Base-by-base conservation (phyloP, 306 rosid genomes). In the Lotus japonicus region DNA sequence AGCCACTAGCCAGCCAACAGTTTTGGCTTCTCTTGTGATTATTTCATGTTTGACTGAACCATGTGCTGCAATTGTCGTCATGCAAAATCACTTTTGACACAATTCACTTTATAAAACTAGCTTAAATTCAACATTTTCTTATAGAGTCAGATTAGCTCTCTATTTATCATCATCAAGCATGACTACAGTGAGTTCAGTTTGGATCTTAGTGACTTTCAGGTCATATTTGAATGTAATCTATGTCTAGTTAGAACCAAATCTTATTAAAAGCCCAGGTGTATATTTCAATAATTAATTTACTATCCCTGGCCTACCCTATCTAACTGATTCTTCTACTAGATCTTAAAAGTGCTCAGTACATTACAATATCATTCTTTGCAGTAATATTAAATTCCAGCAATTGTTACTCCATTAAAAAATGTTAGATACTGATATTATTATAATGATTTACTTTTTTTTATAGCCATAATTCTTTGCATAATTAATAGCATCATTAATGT, bases 281-380 rank as follows among this genome's bases (percentile, higher is more conserved):
- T 66, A 38, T 57, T 51, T 26, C 68, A 33, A 70, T 75, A 70
- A 67, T 78, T 75, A 70, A 67, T 78, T 71, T 80, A 82, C 76
- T 66, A 72, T 67, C 53, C 46, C 3, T 84, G 87, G 61, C 92
- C 89, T 83, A 86, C 92, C 70, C 74, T 75, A 84, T 84, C 89
- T 74, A 51, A 51, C 57, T 81, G 84, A 81, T 86, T 81, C 90
- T 84, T 79, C 72, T 58, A 55, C 80, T 81, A 79, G 79, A 84
- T 84, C 92, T 84, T 79, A 81, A 80, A 79, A 86, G 86, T 73
- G 80, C 72, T 9, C 58, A 7, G 13, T 19, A 66, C 58, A 75
- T 75, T 88, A 74, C 54, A 75, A 74, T 71, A 75, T 62, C 61
- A 64, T 72, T 23, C 15, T 56, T 54, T 72, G 8, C 7, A 44